Percentiles rank a stretch among this genome's conserved stretches.
Evolutionary conservation across 2,329 filamentous ascomycete species (phyloP).

Genomic region (Parastagonospora nodorum): DNA sequence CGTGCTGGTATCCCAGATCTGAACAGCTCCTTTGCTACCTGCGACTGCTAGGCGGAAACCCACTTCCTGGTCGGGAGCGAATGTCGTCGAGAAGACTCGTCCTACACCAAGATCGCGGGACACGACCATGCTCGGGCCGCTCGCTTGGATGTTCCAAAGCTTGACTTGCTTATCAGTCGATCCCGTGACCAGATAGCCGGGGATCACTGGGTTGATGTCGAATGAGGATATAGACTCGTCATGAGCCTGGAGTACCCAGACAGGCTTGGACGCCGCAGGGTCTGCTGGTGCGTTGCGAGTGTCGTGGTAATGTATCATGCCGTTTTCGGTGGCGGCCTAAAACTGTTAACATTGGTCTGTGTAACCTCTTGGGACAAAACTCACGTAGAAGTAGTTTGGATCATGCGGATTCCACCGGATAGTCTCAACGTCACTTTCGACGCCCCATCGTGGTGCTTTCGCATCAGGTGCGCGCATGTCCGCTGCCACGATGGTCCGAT

Average conservation of each 20-base stretch:
- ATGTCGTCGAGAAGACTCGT: conserved; percentile 88
- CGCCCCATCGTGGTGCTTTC: conserved; percentile 82
- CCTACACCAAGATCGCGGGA: conserved; percentile 91
- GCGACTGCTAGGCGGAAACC: conserved; percentile 92
- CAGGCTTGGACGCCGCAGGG: conserved; percentile 76
- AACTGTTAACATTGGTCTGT: conserved; percentile 19
- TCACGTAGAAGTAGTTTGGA: conserved; percentile 87
- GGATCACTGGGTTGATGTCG: conserved; percentile 86
- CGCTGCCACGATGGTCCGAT: conserved; percentile 89
- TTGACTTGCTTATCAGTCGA: conserved; percentile 96
- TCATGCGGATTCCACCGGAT: conserved; percentile 94
- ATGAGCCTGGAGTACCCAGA: conserved; percentile 96
- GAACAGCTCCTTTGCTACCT: conserved; percentile 88
- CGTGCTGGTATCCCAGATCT: conserved; percentile 96
- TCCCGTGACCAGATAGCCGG: conserved; percentile 90
- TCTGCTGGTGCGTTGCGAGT: conserved; percentile 74
- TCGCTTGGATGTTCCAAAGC: conserved; percentile 86
- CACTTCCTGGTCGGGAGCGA: conserved; percentile 88
- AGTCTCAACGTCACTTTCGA: conserved; percentile 93
- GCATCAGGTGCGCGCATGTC: conserved; percentile 94
- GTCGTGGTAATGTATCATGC: conserved; percentile 91
- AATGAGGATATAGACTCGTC: conserved; percentile 91
- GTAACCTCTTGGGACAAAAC: conserved; percentile 12
- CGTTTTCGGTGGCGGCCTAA: conserved; percentile 78
- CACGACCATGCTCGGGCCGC: conserved; percentile 87